Evolutionary conservation across 1,284 basidiomycete species (phyloP), one percentile per base, ranked within the genome.

Genomic region (Cutaneotrichosporon sp.): DNA sequence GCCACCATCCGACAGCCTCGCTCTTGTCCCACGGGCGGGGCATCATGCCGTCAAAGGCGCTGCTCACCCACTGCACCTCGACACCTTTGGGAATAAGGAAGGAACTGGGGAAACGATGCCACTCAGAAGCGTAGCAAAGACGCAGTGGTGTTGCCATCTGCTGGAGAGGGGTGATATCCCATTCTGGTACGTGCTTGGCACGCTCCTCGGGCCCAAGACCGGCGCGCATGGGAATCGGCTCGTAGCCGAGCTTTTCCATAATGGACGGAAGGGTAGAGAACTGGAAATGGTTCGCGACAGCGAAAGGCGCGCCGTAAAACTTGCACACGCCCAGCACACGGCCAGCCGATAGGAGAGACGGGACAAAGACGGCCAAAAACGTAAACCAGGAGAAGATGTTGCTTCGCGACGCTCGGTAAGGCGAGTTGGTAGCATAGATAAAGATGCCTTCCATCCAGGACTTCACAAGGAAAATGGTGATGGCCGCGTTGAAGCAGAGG

Each of bases 101-200:
- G 69, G 88, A 86, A 1, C 88, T 83, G 0, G 93, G 90, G 79
- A 93, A 99, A 14, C 94, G 82, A 69, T 97, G 80, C 96, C 96
- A 98, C 74, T 98, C 94, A 68, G 93, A 90, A 33, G 86, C 91
- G 51, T 88, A 81, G 76, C 96, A 99, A 2, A 98, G 70, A n/a
- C 79, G 83, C 52, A 94, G 41, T 21, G 65, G 66, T 14, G 61
- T 59, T 8, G 84, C 82, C 61, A 92, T 82, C n/a, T 82, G 77
- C 51, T 79, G 78, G 61, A 96, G 77, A 1, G 83, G 83, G 1
- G 83, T 74, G 36, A 88, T 78, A 68, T 93, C 86, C 59, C 90
- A 80, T 54, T 80, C 80, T 18, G 80, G 80, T 22, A 30, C 36
- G 35, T 37, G 14, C 13, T 20, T 18, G 10, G 57, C 44, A 4